These are phyloP conservation scores for Cladosporium sp. DNA, from an alignment of 2,329 filamentous ascomycete genomes.

Conservation along the genomic window DNA sequence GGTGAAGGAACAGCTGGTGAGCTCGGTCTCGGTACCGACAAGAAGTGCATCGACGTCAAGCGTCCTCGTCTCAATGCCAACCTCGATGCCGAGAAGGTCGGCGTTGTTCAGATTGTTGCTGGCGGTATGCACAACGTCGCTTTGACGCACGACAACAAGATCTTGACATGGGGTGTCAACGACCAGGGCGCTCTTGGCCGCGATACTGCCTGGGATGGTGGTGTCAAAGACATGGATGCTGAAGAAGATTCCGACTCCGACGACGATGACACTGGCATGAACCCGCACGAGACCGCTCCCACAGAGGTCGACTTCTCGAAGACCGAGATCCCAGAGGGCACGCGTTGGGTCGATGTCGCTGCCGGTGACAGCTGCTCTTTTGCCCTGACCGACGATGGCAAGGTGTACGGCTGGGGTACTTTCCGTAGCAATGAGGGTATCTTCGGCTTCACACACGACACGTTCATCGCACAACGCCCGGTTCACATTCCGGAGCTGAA, in stretches of 20 bases:
- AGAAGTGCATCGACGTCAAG: constrained; percentile 67
- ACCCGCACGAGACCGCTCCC: constrained; percentile 69
- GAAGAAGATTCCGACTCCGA: constrained; percentile 53
- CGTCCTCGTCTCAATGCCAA: constrained; percentile 66
- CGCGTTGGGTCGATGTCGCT: constrained; percentile 62
- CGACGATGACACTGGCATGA: constrained; percentile 61
- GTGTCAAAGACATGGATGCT: constrained; percentile 50
- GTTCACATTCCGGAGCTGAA: constrained; percentile 58
- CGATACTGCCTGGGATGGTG: constrained; percentile 66
- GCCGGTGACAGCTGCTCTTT: constrained; percentile 74
- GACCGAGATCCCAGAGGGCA: constrained; percentile 48
- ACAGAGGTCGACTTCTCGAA: constrained; percentile 32
- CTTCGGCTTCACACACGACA: constrained; percentile 57
- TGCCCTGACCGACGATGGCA: constrained; percentile 68
- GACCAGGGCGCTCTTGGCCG: constrained; percentile 77
- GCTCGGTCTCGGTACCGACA: constrained; percentile 68
- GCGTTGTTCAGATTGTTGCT: constrained; percentile 70
- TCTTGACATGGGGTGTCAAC: constrained; percentile 84
- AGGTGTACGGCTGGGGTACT: constrained; percentile 79
- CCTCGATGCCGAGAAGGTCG: constrained; percentile 53
- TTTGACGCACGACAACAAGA: constrained; percentile 73
- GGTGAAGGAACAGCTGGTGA: constrained; percentile 78
- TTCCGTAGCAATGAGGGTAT: constrained; percentile 68
- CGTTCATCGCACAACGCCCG: constrained; percentile 51
- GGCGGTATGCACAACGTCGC: constrained; percentile 80